Base-by-base conservation (phyloP, 768 basidiomycete genomes). In the Calocera viscosa region DNA sequence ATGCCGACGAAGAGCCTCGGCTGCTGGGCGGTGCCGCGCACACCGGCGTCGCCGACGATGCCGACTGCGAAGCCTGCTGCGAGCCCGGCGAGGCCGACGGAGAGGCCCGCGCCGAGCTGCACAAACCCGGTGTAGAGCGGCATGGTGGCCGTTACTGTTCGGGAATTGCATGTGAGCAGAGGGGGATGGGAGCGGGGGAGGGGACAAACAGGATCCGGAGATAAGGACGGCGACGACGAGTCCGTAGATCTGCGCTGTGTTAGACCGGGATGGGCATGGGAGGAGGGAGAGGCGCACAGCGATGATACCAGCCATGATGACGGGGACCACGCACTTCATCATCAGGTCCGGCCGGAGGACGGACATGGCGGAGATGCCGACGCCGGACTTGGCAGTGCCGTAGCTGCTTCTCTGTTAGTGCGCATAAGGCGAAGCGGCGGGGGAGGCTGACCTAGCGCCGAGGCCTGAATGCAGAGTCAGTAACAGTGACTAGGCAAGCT, bases 241-340 rank as follows among this genome's bases (percentile, higher is more conserved):
- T 69, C 80, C 80, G 75, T 80, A 78, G 67, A 69, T 71, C 77
- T 72, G 67, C 69, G 67, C 66, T 53, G 30, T 26, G 28, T 65
- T 39, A 64, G 66, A 53, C 64, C 40, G 49, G 30, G 19, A 39
- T 16, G 34, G 43, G n/a, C 16, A 28, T 10, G 8, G n/a, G 12
- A 30, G 22, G 32, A 30, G 2, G 2, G n/a, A 30, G 24, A 63
- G 11, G 75, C 78, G 69, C 49, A 79, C 78, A 71, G 77, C 79
- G 71, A 80, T 80, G 72, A 79, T 80, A 80, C 80, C 79, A 69
- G 79, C 79, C 79, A 80, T 79, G 70, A 80, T 76, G 73, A 79
- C 78, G 68, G 78, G 78, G 26, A 80, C 74, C 69, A 78, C 76
- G 74, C 78, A 80, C 76, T 79, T 79, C 77, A 80, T 80, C 78